Percentiles rank a stretch among this genome's conserved stretches.
These are phyloP conservation scores for Neurospora pannonica DNA, from an alignment of 495 filamentous ascomycete species.

Conservation along the genomic window DNA sequence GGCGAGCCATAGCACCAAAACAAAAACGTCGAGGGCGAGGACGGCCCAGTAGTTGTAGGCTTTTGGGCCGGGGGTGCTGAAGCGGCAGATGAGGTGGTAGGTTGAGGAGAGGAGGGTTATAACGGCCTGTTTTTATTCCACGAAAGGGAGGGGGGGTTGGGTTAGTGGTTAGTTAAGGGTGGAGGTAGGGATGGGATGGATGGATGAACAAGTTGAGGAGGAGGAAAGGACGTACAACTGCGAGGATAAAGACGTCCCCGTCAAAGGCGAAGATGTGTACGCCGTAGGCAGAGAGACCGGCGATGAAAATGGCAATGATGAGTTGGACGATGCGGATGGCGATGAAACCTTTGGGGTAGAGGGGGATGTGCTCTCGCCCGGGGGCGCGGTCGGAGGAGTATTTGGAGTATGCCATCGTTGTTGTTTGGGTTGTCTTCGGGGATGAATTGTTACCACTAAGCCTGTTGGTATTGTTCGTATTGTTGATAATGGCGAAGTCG, in stretches of 20 bases:
- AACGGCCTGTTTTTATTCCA: constrained; percentile 21
- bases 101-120: constrained; percentile 29
- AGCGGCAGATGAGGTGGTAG: constrained; percentile 31
- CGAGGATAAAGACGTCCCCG: constrained; percentile 26
- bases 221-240: constrained; percentile 26
- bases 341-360: constrained; percentile 39
- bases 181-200: not conserved
- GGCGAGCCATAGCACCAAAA: constrained; percentile 37
- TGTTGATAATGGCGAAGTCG: not conserved
- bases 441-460: not conserved
- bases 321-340: constrained; percentile 53
- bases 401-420: not conserved
- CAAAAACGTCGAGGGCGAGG: constrained; percentile 34
- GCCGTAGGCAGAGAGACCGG: constrained; percentile 62
- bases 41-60: constrained; percentile 44
- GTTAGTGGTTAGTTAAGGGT: not conserved
- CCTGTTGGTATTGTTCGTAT: not conserved
- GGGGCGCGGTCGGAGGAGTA: constrained; percentile 19
- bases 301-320: constrained; percentile 51
- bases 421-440: not conserved
- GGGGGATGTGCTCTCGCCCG: constrained; percentile 35
- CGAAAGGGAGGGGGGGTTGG: not conserved
- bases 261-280: constrained; percentile 17
- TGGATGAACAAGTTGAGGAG: not conserved
- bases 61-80: constrained; percentile 7